Evolutionary conservation across 352 stramenopile genomes (phyloP), one percentile per base, ranked within the genome.

Genomic region (Pythium rhizo-oryzae): DNA sequence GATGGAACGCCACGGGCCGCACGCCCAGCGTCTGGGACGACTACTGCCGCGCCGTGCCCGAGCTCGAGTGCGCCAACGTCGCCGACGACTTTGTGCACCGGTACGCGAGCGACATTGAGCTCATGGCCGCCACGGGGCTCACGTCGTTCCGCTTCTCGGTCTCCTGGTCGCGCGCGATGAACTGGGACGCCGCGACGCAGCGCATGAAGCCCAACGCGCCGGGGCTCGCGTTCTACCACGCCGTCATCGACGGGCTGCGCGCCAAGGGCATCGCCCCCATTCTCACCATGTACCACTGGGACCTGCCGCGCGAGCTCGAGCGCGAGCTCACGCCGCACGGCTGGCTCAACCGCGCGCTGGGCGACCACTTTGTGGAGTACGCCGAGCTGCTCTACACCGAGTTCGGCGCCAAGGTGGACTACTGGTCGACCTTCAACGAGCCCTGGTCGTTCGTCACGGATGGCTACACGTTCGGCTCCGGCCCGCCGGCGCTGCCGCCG

Each of bases 391-490:
- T 90, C 56, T 99, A 98, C 73, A 63, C 79, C 21, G 81, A 89
- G 49, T 99, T 97, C 76, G 96, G 96, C 53, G 70, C 84, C 62
- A 90, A 96, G 53, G 92, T 99, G 9, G 90, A 96, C 67, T 90
- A 88, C 63, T 99, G 96, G 96, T 86, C 97, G 19, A 99, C 96
- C 9, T 93, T 99, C 63, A 99, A 99, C 68, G 97, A 99, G 75
- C 81, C 93, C 11, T 93, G 87, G 79, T 93, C 82, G 15, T 89
- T 98, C 37, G 83, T 85, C 23, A 88, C 90, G 33, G 72, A 85
- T 28, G 94, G 87, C n/a, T 98, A 98, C 71, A 82, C 86, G 47
- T 86, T 80, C 43, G 91, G 89, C 51, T 55, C 71, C 33, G 71
- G 70, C n/a, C 77, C 76, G 18, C 74, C 76, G 0, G 77, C 72